Evolutionary conservation across 768 basidiomycete species (phyloP), one percentile per base, ranked within the genome.

Genomic region (Mycena sanguinolenta): DNA sequence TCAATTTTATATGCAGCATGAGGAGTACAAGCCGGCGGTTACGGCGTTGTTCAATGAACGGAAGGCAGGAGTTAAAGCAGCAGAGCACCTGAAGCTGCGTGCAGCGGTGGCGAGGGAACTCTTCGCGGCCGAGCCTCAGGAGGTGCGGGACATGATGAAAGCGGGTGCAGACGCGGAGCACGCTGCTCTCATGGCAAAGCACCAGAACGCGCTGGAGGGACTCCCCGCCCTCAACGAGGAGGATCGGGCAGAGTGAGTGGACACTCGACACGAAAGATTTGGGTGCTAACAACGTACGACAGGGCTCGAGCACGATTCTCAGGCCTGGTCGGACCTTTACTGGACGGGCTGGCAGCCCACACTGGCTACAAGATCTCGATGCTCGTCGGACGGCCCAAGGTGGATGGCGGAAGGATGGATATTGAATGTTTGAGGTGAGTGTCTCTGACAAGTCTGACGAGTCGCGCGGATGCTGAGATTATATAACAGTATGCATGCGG

Each of bases 1-100:
- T 14, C 58, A 60, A n/a, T 60, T 21, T 14, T 60, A 60, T 19
- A 60, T 60, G 58, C 58, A 60, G 42, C 58, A 60, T 4, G 28
- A 28, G 16, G 58, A 60, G 0, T 32, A 21, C 42, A 60, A 60
- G 42, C 10, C 9, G 1, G n/a, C 8, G 12, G 28, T 60, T 2
- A 36, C 16, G 8, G 42, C 17, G 0, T 2, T 0, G 9, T 38
- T 58, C 14, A 16, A 58, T 4, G 2, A 1, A 6, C 19, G 30
- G 13, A 25, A 27, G 10, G 21, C 12, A 3, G 19, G 6, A 21
- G 7, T 38, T 14, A 5, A 36, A 28, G 57, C n/a, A n/a, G n/a
- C n/a, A n/a, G 57, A 55, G 28, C 53, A 32, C 19, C 7, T 55
- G n/a, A 49, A n/a, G 8, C 2, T 23, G 23, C 23, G 46, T 6